Base-by-base conservation (phyloP, 371 early-diverging fungal species). In the Blastocladiella emersonii region DNA sequence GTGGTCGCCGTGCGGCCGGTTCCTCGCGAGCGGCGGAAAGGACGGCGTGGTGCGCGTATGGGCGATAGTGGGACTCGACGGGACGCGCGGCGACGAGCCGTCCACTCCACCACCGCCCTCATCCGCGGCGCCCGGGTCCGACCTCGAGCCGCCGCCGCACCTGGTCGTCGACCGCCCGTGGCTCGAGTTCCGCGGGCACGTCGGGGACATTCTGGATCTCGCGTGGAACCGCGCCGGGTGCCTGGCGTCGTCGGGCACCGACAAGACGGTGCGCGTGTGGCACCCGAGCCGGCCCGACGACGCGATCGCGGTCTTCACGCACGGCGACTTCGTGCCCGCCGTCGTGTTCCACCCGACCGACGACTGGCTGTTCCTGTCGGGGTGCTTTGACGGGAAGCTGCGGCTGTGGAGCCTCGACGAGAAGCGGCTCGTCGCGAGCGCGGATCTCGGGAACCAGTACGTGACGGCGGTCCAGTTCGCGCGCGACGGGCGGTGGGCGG, bases 331-430 rank as follows among this genome's bases (percentile, higher is more conserved):
- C 15, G 78, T 79, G 1, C 66, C 74, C 0, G 37, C 68, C 43
- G 75, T 78, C 0, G 49, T 66, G 7, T 81, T 81, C 48, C 79
- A 78, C 60, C 79, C 79, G 4, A 36, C 41, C 7, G 79, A 81
- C 64, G 75, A 77, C 48, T 65, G 72, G 4, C 67, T 59, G 43
- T 72, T 81, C 35, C 43, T 74, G 6, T 64, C 69, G 17, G 77
- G 76, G 1, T 70, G 70, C 10, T 64, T 76, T 15, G 78, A 78
- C 56, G 61, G 72, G 0, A 67, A 73, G 19, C 43, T 81, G 27
- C 68, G 78, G 6, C 27, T 78, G 36, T 81, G 82, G 82, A 69
- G 69, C 30, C 63, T 78, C 17, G 60, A 62, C 3, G 75, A 75
- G 19, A 77, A 73, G 64, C 59, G 63, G 35, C 75, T 81, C 4